phyloP scores from a whole-genome alignment of 257 asterid species.

The Primulina eburnea region DNA sequence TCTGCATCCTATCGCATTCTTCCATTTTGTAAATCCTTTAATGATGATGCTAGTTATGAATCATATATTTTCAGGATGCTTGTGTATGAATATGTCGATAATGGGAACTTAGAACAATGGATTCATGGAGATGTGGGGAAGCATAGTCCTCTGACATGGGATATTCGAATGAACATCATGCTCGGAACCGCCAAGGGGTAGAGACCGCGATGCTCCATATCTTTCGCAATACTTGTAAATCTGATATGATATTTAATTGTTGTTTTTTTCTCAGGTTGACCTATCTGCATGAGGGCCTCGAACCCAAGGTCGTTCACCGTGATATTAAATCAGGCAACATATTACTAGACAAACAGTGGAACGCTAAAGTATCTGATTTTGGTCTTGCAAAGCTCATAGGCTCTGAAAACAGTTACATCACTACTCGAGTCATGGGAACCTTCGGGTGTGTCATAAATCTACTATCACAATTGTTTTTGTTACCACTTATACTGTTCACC shows the following conservation, averaged over 20 bases:
- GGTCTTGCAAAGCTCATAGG: constrained; percentile 88
- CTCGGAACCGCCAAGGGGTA: constrained; percentile 94
- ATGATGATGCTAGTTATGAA: not conserved
- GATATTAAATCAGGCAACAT: constrained; percentile 91
- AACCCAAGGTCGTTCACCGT: constrained; percentile 92
- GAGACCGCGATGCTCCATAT: not conserved
- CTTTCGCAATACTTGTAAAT: not conserved
- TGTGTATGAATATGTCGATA: constrained; percentile 80
- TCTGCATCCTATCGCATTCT: not conserved
- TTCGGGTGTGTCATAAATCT: constrained; percentile 51
- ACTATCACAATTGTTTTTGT: not conserved
- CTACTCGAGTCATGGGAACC: constrained; percentile 95
- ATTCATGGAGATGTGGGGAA: constrained; percentile 93
- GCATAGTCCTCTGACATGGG: constrained; percentile 87
- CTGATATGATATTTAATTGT: constrained; percentile 15
- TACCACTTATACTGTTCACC: not conserved
- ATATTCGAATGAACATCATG: constrained; percentile 78
- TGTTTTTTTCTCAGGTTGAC: constrained; percentile 48
- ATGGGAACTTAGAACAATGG: constrained; percentile 94
- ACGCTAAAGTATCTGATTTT: constrained; percentile 77
- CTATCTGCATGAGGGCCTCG: constrained; percentile 88
- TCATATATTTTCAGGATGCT: constrained; percentile 55
- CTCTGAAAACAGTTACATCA: constrained; percentile 72
- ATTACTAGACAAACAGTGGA: constrained; percentile 72
- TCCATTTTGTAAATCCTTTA: not conserved